Evolutionary conservation across 2,329 filamentous ascomycete genomes (phyloP).

Genomic region (Aspergillus quadricinctus): DNA sequence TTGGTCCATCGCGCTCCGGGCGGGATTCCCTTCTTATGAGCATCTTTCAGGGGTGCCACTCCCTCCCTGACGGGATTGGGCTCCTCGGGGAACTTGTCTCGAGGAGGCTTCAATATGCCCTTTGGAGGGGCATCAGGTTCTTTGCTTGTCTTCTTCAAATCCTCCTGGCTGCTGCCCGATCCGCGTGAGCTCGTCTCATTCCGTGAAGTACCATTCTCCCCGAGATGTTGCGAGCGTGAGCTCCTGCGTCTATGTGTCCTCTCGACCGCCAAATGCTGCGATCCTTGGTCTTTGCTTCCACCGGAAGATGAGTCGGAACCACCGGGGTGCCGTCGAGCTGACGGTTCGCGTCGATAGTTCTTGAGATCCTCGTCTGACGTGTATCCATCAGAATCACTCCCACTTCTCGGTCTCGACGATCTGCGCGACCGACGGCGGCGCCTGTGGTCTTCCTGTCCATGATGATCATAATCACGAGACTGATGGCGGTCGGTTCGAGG

Average conservation of each 20-base stretch:
- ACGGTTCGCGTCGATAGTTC: constrained; percentile 26
- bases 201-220: constrained; percentile 11
- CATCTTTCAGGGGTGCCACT: constrained; percentile 88
- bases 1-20: constrained; percentile 86
- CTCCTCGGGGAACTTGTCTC: constrained; percentile 80
- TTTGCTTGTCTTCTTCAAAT: constrained; percentile 30
- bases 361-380: constrained; percentile 32
- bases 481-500: constrained; percentile 20
- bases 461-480: constrained; percentile 17
- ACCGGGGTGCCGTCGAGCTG: constrained; percentile 19
- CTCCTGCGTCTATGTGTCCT: constrained; percentile 17
- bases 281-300: constrained; percentile 17
- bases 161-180: constrained; percentile 17
- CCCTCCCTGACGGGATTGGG: constrained; percentile 79
- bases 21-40: constrained; percentile 67
- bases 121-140: constrained; percentile 66
- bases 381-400: constrained; percentile 25
- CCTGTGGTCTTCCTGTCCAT: constrained; percentile 9
- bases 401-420: constrained; percentile 18
- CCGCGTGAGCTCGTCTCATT: constrained; percentile 17
- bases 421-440: constrained; percentile 22
- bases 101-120: constrained; percentile 81
- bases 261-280: constrained; percentile 17
- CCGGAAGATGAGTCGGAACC: constrained; percentile 23
- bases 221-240: constrained; percentile 22